phyloP scores from a whole-genome alignment of 2,329 filamentous ascomycete species.

The Nannizzia gypsea region DNA sequence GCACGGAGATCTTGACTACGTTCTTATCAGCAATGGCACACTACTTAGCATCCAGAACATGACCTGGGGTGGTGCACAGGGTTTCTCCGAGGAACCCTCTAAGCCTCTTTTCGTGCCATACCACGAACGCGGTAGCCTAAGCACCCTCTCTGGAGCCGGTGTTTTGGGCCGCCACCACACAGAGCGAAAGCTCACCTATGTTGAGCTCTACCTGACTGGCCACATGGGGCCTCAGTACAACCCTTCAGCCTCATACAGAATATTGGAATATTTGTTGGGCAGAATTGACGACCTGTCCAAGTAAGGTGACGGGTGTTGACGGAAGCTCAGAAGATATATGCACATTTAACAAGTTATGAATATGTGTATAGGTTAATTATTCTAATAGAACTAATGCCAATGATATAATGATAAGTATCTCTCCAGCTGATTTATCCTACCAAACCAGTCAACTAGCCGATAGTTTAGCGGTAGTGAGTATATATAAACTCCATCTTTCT shows the following conservation, averaged over 20 bases:
- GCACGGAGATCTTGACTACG: conserved; percentile 59
- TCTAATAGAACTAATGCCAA: background rate
- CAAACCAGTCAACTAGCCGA: background rate
- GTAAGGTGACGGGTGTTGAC: background rate
- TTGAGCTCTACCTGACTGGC: conserved; percentile 51
- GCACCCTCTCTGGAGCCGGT: conserved; percentile 49
- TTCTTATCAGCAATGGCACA: conserved; percentile 57
- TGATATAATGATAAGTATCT: background rate
- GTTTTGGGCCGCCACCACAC: conserved; percentile 58
- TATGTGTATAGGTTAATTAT: background rate
- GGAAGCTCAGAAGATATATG: background rate
- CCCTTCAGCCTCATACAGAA: conserved; percentile 43
- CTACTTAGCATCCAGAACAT: conserved; percentile 67
- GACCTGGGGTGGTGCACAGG: conserved; percentile 61
- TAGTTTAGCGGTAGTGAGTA: background rate
- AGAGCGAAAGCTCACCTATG: conserved; percentile 65
- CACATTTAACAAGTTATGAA: background rate
- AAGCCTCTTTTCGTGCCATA: conserved; percentile 60
- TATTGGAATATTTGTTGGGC: conserved; percentile 61
- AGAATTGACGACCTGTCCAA: conserved; percentile 35
- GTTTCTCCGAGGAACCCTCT: conserved; percentile 51
- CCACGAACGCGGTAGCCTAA: conserved; percentile 37
- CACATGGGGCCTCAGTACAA: conserved; percentile 43
- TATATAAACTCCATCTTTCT: background rate
- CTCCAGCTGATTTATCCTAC: background rate